Evolutionary conservation across 2,329 filamentous ascomycete species (phyloP), one percentile per base, ranked within the genome.

Genomic region (Penicillium olsonii): DNA sequence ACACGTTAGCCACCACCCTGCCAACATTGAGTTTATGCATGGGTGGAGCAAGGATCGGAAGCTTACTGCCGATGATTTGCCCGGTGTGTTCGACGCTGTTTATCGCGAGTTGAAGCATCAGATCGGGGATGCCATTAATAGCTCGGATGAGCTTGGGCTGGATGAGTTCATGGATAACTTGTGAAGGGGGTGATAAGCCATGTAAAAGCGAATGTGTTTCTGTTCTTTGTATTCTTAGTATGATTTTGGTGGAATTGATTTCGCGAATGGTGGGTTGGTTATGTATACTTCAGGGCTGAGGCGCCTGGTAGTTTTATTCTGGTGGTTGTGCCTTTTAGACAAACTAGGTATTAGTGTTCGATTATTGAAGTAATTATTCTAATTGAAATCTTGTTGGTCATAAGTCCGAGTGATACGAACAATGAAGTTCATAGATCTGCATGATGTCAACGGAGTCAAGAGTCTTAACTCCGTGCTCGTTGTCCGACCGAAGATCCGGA

Each of bases 71-170:
- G 39, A 58, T 1, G 60, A 68, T 34, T 26, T 62, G 2, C 41
- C 54, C 1, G 22, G 42, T 12, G 59, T 65, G 38, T 46, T 64
- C 19, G 45, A 45, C 26, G 46, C 42, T 7, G 22, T 68, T 12
- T 52, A 61, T 14, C 37, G 40, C 12, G 27, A 43, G 6, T 11
- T 68, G 22, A 50, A 50, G 42, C 18, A 53, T 41, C 51, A 53
- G 18, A 46, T 68, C 24, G 55, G 48, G 0, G 43, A 65, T 29
- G 33, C 50, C 14, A 12, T 64, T 17, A 51, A 67, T 48, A 63
- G 61, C 27, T 62, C 60, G n/a, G 67, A 69, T 50, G 66, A 69
- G 48, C 12, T 64, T 42, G 56, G 56, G 2, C 37, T 67, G 35
- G 31, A 41, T 19, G 14, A 18, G 12, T 33, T 41, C 11, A 20